Evolutionary conservation across 1,139 yeast genomes (phyloP).

Genomic region (Hyphopichia wangnamkhiaoensis): DNA sequence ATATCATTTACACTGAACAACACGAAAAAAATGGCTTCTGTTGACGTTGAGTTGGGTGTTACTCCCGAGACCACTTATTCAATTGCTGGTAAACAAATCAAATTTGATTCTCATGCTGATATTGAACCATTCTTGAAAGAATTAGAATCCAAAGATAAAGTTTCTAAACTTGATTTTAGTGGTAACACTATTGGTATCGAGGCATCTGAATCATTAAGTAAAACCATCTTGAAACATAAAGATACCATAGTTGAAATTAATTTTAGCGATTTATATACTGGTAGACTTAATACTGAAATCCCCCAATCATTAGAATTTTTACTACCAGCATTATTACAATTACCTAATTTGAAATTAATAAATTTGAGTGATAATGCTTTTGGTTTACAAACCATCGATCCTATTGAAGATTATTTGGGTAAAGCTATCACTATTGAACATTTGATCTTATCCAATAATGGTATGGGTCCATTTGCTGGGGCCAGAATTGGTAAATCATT

Average conservation of each 20-base stretch:
- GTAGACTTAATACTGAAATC: slow-evolving; percentile 91
- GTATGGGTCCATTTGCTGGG: slow-evolving; percentile 98
- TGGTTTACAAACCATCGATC: slow-evolving; percentile 93
- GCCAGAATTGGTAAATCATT: slow-evolving; percentile 88
- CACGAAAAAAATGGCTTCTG: slow-evolving; percentile 20
- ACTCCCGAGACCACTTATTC: slow-evolving; percentile 46
- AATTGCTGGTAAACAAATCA: slow-evolving; percentile 74
- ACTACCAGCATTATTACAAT: slow-evolving; percentile 70
- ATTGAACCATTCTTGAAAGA: slow-evolving; percentile 65
- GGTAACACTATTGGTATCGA: slow-evolving; percentile 95
- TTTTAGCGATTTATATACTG: slow-evolving; percentile 91
- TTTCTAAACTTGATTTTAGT: slow-evolving; percentile 72
- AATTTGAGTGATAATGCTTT: slow-evolving; percentile 94
- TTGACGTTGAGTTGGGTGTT: slow-evolving; percentile 29
- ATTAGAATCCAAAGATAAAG: slow-evolving; percentile 34
- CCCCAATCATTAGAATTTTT: slow-evolving; percentile 77
- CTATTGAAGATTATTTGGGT: slow-evolving; percentile 74
- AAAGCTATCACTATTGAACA: slow-evolving; percentile 81
- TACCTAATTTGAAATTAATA: slow-evolving; percentile 68
- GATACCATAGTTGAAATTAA: slow-evolving; percentile 64
- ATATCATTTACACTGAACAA: not conserved
- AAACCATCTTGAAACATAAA: slow-evolving; percentile 51
- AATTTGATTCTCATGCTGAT: slow-evolving; percentile 72
- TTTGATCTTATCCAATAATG: slow-evolving; percentile 87
- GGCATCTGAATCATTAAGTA: slow-evolving; percentile 74